These are phyloP conservation scores for Fusarium falciforme DNA, from an alignment of 2,329 filamentous ascomycete genomes.

Conservation along the genomic window DNA sequence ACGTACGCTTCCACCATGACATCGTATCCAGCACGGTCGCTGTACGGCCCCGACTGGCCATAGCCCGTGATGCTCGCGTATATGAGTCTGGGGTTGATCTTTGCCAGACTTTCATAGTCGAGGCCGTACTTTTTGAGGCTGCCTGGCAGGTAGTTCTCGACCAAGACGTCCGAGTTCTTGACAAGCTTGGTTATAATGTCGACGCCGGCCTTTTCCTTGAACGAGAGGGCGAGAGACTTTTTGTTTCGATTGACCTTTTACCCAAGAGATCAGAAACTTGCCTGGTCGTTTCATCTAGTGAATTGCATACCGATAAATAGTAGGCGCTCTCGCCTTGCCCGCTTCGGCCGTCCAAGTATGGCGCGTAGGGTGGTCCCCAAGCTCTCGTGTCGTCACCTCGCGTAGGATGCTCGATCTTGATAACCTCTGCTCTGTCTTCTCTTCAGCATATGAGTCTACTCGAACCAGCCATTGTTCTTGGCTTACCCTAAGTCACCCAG, in stretches of 20 bases:
- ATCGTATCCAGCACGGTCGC: slow-evolving; percentile 89
- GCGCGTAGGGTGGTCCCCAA: slow-evolving; percentile 94
- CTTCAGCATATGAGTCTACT: neutral
- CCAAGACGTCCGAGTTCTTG: slow-evolving; percentile 86
- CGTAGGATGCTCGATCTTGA: slow-evolving; percentile 94
- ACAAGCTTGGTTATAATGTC: slow-evolving; percentile 86
- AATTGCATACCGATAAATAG: slow-evolving; percentile 77
- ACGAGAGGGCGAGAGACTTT: slow-evolving; percentile 89
- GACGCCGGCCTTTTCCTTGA: slow-evolving; percentile 85
- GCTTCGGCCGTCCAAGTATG: slow-evolving; percentile 71
- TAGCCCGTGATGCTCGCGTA: slow-evolving; percentile 97
- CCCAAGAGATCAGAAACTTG: neutral
- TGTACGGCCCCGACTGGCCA: slow-evolving; percentile 91
- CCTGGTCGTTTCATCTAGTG: neutral
- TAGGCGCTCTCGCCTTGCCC: slow-evolving; percentile 92
- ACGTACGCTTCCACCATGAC: slow-evolving; percentile 91
- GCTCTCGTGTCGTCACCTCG: slow-evolving; percentile 92
- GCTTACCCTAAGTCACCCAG: slow-evolving; percentile 91
- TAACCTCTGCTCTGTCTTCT: slow-evolving; percentile 82
- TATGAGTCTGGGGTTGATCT: slow-evolving; percentile 85
- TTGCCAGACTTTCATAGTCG: slow-evolving; percentile 82
- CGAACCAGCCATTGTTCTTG: neutral
- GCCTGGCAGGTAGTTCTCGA: slow-evolving; percentile 95
- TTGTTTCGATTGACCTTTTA: slow-evolving; percentile 94
- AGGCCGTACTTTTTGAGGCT: slow-evolving; percentile 92